A percentile compares a stretch with the other conserved stretches of the same genome.
These are phyloP conservation scores for Malus hybrid DNA, from an alignment of 331 rosid species.

Conservation along the genomic window DNA sequence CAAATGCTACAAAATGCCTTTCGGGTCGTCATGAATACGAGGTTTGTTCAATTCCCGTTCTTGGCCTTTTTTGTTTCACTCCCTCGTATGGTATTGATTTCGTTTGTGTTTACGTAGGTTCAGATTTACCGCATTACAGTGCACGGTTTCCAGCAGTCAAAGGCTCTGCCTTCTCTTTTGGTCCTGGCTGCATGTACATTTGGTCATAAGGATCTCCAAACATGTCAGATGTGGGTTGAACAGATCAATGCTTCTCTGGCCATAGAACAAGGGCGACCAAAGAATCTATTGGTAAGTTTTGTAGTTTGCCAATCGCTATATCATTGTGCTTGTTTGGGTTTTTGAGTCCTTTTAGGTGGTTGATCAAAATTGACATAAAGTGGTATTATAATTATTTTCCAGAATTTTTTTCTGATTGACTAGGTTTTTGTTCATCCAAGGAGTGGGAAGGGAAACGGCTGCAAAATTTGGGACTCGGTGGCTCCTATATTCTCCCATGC, in stretches of 20 bases:
- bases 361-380: constrained; percentile 4
- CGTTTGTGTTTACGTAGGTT: constrained; percentile 16
- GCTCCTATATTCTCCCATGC: constrained; percentile 75
- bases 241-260: constrained; percentile 40
- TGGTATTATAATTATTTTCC: constrained; percentile 20
- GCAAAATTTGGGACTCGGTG: constrained; percentile 73
- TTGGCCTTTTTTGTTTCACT: background rate
- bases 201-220: constrained; percentile 46
- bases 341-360: background rate
- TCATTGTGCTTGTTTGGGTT: constrained; percentile 9
- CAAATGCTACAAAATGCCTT: constrained; percentile 31
- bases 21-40: constrained; percentile 26
- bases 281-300: constrained; percentile 72
- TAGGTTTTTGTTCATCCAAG: constrained; percentile 95
- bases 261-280: constrained; percentile 58
- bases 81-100: constrained; percentile 5
- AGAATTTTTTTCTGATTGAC: constrained; percentile 39
- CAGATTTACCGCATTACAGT: constrained; percentile 66
- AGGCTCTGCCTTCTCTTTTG: constrained; percentile 44
- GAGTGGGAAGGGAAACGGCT: constrained; percentile 83
- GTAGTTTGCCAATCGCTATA: constrained; percentile 9
- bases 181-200: constrained; percentile 56
- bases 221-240: constrained; percentile 75
- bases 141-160: constrained; percentile 57
- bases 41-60: constrained; percentile 43